Base-by-base conservation (phyloP, 164 flowering plant genomes). In the Pachysandra terminalis region DNA sequence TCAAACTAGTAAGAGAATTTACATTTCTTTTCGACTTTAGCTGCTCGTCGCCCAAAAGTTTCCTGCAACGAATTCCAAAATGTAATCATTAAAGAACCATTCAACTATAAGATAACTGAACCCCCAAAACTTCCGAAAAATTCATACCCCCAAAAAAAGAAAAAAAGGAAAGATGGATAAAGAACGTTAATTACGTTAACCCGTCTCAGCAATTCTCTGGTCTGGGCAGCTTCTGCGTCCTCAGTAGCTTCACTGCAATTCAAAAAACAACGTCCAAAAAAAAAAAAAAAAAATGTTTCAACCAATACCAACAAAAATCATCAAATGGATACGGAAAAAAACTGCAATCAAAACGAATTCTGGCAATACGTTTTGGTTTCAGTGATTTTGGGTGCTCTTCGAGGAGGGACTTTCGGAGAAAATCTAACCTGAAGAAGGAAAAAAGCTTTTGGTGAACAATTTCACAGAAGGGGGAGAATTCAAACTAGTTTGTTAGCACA, bases 11-110 rank as follows among this genome's bases (percentile, higher is more conserved):
- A 59, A 56, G 28, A 55, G 19, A 45, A 63, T 59, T 63, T 56
- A 68, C 75, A 32, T 63, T 67, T 73, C 64, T 24, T 73, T 35
- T 68, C 71, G 41, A 51, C 58, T 51, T 67, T 68, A 19, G 68
- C 37, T 16, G 68, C 59, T 32, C 64, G 57, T n/a, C 67, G 51
- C 45, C 45, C 21, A 23, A 19, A 32, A 67, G 17, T 55, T 35
- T 35, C 71, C 68, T 73, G 51, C 9, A 28, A 57, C 25, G 40
- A 55, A 56, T 56, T 32, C 37, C 27, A 56, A 56, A 9, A 17
- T 45, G 4, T 13, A 45, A 45, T 32, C 51, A 45, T 5, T 12
- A 45, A 10, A 45, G 16, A 45, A 1, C 14, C 51, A 45, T 15
- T 3, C 51, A 45, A 10, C 14, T 10, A 15, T 10, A 15, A 45